These are phyloP conservation scores for Fusarium circinatum DNA, from an alignment of 2,329 filamentous ascomycete species.

Conservation along the genomic window DNA sequence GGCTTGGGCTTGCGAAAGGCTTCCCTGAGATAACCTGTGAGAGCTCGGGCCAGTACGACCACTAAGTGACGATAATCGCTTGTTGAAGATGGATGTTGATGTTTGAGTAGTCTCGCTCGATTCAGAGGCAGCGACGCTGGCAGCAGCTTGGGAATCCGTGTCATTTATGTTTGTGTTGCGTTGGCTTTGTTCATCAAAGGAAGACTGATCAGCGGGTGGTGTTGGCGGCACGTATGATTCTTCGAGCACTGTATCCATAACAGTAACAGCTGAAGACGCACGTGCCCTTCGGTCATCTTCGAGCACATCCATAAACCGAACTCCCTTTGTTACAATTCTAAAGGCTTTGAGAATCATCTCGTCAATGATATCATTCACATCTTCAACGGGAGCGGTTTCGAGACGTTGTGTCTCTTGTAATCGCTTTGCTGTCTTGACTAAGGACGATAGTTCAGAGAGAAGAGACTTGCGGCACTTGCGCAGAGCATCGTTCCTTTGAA, in stretches of 20 bases:
- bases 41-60: constrained; percentile 46
- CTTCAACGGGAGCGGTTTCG: constrained; percentile 58
- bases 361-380: constrained; percentile 82
- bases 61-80: constrained; percentile 60
- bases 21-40: constrained; percentile 52
- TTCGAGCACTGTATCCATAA: constrained; percentile 69
- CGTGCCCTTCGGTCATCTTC: constrained; percentile 68
- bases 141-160: constrained; percentile 54
- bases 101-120: constrained; percentile 51
- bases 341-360: constrained; percentile 95
- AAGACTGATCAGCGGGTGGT: constrained; percentile 67
- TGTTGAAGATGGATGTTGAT: constrained; percentile 51
- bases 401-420: constrained; percentile 78
- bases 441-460: constrained; percentile 85
- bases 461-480: constrained; percentile 86
- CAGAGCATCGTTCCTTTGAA: constrained; percentile 79
- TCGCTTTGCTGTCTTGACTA: constrained; percentile 89
- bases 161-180: constrained; percentile 50
- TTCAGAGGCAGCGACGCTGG: constrained; percentile 50
- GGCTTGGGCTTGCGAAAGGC: constrained; percentile 49
- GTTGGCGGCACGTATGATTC: constrained; percentile 70
- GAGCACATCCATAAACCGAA: constrained; percentile 88
- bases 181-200: constrained; percentile 56
- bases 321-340: constrained; percentile 90
- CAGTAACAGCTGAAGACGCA: constrained; percentile 64